A percentile compares a stretch with the other conserved stretches of the same genome.
Conservation (phyloP, 2,329 filamentous ascomycete species). For the Hypomyces rosellus region DNA sequence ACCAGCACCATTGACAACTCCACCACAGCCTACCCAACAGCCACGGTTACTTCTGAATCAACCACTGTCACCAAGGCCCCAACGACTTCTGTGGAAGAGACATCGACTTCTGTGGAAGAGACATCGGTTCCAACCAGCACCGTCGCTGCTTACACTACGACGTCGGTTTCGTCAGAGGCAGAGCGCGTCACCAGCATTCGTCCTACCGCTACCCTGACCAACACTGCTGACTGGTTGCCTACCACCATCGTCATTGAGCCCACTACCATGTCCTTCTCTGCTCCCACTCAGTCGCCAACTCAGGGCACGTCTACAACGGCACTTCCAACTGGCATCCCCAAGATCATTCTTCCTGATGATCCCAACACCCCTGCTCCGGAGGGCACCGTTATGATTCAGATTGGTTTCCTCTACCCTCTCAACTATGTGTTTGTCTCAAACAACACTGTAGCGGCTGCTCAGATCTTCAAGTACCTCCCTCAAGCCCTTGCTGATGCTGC, state of each 20-base stretch:
- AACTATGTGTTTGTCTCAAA: conserved; percentile 79
- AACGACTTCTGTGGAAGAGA: neutral
- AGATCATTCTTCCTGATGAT: conserved; percentile 65
- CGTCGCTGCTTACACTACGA: neutral
- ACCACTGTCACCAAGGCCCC: neutral
- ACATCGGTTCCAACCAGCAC: neutral
- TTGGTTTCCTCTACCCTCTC: conserved; percentile 74
- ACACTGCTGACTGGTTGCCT: conserved; percentile 45
- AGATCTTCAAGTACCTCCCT: conserved; percentile 79
- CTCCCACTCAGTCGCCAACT: conserved; percentile 26
- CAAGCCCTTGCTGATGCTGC: conserved; percentile 59
- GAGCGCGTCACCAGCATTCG: conserved; percentile 34
- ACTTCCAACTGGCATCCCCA: conserved; percentile 63
- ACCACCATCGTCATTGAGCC: conserved; percentile 55
- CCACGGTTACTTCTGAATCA: neutral
- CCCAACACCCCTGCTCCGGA: conserved; percentile 47
- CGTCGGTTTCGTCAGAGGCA: conserved; percentile 2
- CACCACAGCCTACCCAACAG: neutral
- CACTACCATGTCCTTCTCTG: conserved; percentile 30
- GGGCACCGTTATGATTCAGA: conserved; percentile 67
- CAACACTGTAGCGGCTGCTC: conserved; percentile 65
- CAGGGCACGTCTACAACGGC: conserved; percentile 40
- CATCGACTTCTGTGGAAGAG: neutral
- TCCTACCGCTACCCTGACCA: conserved; percentile 37
- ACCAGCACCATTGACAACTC: too few relatives aligned